Evolutionary conservation across 2,329 filamentous ascomycete species (phyloP).

Genomic region (Botryosphaeria agaves): DNA sequence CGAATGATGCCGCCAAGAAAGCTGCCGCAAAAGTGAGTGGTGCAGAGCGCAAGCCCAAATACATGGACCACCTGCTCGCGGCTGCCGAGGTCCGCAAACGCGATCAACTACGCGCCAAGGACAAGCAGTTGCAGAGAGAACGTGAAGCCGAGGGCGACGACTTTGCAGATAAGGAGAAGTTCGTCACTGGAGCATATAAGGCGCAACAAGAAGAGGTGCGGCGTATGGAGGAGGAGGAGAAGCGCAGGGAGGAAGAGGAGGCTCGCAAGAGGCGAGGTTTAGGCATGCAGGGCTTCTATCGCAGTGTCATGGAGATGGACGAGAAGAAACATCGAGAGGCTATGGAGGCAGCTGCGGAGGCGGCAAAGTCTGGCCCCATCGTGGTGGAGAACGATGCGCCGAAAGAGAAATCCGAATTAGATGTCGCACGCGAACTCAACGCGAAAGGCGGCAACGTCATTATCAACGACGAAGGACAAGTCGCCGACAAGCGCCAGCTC

Average conservation of each 20-base stretch:
- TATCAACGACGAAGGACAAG: conserved; percentile 67
- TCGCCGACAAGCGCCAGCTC: conserved; percentile 71
- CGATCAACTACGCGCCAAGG: conserved; percentile 60
- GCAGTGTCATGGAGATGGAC: conserved; percentile 51
- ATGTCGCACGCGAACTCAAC: conserved; percentile 51
- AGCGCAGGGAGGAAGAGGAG: conserved; percentile 45
- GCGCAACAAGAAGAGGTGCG: conserved; percentile 61
- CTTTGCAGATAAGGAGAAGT: conserved; percentile 69
- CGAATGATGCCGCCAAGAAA: conserved; percentile 35
- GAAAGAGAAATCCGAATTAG: conserved; percentile 38
- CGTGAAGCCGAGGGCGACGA: conserved; percentile 66
- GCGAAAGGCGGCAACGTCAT: conserved; percentile 45
- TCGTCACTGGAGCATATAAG: conserved; percentile 72
- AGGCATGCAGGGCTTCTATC: conserved; percentile 70
- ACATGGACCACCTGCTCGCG: conserved; percentile 57
- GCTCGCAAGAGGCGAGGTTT: conserved; percentile 46
- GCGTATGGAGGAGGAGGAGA: conserved; percentile 55
- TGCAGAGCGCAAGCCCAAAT: conserved; percentile 50
- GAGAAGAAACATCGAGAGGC: conserved; percentile 54
- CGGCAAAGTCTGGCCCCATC: conserved; percentile 9
- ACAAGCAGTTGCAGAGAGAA: conserved; percentile 63
- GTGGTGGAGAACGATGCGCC: conserved; percentile 20
- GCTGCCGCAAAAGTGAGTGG: conserved; percentile 34
- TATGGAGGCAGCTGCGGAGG: conserved; percentile 43
- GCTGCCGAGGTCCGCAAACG: conserved; percentile 63